Base-by-base conservation (phyloP, 2,329 filamentous ascomycete species). In the Microcera coccophila region DNA sequence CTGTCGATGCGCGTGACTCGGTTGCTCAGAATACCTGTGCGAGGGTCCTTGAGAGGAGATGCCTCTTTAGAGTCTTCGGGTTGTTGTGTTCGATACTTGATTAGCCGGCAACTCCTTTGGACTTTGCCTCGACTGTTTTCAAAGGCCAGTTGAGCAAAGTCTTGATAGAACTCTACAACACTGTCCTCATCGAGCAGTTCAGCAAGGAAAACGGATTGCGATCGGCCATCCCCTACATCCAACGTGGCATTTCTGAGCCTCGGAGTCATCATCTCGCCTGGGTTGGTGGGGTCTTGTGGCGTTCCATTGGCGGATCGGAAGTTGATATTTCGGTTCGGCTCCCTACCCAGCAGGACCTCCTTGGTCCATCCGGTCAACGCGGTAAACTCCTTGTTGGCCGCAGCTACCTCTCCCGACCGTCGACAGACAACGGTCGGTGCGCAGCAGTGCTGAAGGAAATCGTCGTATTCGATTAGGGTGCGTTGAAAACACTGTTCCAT, bases 401-500 rank as follows among this genome's bases (percentile, higher is more conserved):
- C 88, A 1, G 90, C 90, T n/a, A 98, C 82, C 64, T 97, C 93
- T 38, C 93, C 93, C 0, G 90, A 95, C 36, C 93, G 82, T 36
- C 93, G 82, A 60, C 89, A 94, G 19, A 97, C 88, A 44, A 98
- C 82, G 1, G 90, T 95, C 0, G 93, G 93, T 4, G 90, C 94
- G 29, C 89, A 89, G 47, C 85, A 89, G 50, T 89, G 83, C 44
- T 87, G 82, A 71, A 96, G 86, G 53, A 94, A 93, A 52, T 95
- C 89, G 61, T 97, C 89, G 58, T 95, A 94, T 62, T 95, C 90
- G 60, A 90, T 89, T 10, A 97, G 74, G 0, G 89, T 94, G 28
- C 93, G 81, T 66, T 98, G 93, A 61, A 97, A 89, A 59, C 87
- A 94, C 68, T 95, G 95, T 65, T 98, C 93, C 86, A 95, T 95